Base-by-base conservation (phyloP, 75 land plant species). In the Pinus tabuliformis region DNA sequence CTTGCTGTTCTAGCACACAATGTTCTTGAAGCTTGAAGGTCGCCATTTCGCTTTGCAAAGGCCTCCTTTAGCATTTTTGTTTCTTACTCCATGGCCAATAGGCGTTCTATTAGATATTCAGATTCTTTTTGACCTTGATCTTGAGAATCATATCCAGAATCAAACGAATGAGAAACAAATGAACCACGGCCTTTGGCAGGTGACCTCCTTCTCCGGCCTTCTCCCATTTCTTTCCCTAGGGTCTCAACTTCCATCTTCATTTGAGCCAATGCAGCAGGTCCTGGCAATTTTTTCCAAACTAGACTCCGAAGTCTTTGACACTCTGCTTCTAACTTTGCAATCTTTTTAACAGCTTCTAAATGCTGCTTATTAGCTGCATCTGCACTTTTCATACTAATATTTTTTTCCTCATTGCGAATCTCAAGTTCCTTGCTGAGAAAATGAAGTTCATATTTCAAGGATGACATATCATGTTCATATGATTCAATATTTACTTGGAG, bases 51-150 rank as follows among this genome's bases (percentile, higher is more conserved):
- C 83, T 86, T 87, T 30, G 94, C 81, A 81, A 97, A 77, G 11
- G 93, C 91, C 79, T 95, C 96, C 83, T 93, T 95, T 15, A 97
- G 79, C 87, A 91, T 88, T 81, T 91, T 91, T 60, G 89, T 89
- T 81, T 96, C 99, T 78, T 96, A 95, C 72, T 96, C 98, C 93
- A 89, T 90, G 64, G 86, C 86, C 18, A 86, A 22, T 57, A 96
- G 70, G 45, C 93, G 92, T 59, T 85, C 90, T 1, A 84, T 85
- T n/a, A 93, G 83, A 57, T 85, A 81, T 71, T 88, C 93, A 63
- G 86, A 78, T 56, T 89, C 92, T 49, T 91, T 88, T 13, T 84
- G 87, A 45, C 45, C 81, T 62, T 82, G 82, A 24, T 83, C 79
- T 73, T 84, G 87, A 70, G 66, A 54, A 28, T 87, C 91, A 84